A percentile compares a stretch with the other conserved stretches of the same genome.
Conservation (phyloP, 169 alveolate species). For the Fabrea salina region DNA sequence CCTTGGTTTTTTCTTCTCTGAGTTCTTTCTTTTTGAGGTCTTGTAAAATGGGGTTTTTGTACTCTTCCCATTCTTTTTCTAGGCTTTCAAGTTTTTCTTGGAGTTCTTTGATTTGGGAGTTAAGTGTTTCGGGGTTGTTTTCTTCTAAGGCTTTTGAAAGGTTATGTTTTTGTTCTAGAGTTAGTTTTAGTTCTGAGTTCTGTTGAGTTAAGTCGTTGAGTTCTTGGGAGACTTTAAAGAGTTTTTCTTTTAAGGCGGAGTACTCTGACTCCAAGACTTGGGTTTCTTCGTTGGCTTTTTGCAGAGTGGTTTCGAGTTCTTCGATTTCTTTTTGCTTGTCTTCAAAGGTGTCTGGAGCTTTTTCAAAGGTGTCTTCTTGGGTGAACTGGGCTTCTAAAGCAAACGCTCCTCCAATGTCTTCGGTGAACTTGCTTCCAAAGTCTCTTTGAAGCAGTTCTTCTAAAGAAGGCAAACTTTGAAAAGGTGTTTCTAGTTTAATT, state of each 20-base stretch:
- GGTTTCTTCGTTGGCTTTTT: conserved; percentile 21
- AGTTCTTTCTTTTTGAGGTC: conserved; percentile 43
- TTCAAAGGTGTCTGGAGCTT: not conserved
- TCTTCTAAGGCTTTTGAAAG: not conserved
- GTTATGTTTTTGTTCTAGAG: conserved; percentile 39
- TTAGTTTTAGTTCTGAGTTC: conserved; percentile 32
- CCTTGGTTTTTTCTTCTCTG: conserved; percentile 46
- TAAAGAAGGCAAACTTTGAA: not conserved
- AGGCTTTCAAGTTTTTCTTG: conserved; percentile 6
- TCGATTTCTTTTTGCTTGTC: conserved; percentile 2
- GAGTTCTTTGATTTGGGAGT: conserved; percentile 4
- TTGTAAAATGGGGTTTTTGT: conserved; percentile 52
- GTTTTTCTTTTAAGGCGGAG: conserved; percentile 44
- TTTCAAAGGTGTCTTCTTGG: not conserved
- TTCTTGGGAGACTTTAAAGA: conserved; percentile 34
- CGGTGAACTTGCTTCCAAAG: not conserved
- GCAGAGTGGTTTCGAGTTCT: conserved; percentile 20
- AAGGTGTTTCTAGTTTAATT: not conserved
- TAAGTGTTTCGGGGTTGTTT: not conserved
- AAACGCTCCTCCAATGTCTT: not conserved
- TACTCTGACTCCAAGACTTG: conserved; percentile 40
- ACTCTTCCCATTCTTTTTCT: conserved; percentile 58
- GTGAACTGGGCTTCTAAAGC: not conserved
- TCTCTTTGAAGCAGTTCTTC: not conserved
- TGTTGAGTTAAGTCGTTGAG: conserved; percentile 42